A percentile compares a stretch with the other conserved stretches of the same genome.
phyloP scores from a whole-genome alignment of 192 early-diverging fungal genomes.

The Coemansia guatemalensis region DNA sequence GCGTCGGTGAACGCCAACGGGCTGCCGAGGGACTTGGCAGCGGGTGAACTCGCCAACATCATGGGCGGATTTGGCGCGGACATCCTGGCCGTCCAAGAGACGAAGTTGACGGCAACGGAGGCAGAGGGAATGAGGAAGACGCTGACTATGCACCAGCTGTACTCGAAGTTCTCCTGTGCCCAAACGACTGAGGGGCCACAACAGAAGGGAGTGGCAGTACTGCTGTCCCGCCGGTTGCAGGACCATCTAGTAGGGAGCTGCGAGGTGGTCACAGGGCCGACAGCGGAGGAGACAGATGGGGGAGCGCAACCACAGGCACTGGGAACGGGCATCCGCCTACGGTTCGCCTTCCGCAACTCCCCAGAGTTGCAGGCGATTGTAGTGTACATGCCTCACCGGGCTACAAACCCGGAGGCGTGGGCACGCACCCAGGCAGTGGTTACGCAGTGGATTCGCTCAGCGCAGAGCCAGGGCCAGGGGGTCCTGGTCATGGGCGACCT shows the following conservation, averaged over 20 bases:
- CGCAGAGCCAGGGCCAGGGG: too few species aligned
- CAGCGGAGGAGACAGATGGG: not conserved
- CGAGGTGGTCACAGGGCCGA: not conserved
- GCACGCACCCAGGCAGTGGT: too few species aligned
- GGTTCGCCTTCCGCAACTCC: not conserved
- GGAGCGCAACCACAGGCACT: too few species aligned
- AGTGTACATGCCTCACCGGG: not conserved
- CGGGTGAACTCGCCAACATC: not conserved
- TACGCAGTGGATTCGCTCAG: too few species aligned
- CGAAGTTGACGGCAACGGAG: not conserved
- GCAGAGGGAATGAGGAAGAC: not conserved
- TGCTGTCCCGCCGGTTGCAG: not conserved
- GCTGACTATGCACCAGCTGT: not conserved
- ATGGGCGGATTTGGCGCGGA: not conserved
- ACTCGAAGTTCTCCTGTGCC: not conserved
- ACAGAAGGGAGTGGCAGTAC: not conserved
- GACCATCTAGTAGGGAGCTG: not conserved
- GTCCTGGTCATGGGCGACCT: not conserved
- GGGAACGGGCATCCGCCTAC: not conserved
- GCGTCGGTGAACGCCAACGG: not conserved
- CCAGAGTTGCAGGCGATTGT: not conserved
- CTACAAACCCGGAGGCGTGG: too few species aligned
- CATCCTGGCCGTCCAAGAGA: not conserved
- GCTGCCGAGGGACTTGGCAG: not conserved
- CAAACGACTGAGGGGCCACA: not conserved